Conservation (phyloP, 805 yeast species). For the Ogataea polymorpha region DNA sequence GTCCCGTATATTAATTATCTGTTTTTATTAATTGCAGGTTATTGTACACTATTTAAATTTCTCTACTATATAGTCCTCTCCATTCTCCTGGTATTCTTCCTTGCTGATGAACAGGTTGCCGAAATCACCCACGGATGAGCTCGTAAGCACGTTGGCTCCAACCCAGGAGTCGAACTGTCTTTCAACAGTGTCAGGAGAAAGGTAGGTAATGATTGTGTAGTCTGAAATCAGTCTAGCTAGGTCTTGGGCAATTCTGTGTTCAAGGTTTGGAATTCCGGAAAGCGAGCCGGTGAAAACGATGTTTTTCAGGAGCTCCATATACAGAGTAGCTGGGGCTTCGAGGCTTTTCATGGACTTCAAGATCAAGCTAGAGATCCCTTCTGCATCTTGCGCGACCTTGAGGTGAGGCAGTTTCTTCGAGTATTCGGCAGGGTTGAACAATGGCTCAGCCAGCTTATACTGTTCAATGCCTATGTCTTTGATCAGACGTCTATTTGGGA, state of each 20-base stretch:
- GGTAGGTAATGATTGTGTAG: constrained; percentile 39
- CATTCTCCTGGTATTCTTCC: constrained; percentile 64
- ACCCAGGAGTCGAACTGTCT: constrained; percentile 62
- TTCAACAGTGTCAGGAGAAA: constrained; percentile 44
- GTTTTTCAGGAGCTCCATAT: constrained; percentile 39
- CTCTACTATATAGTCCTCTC: constrained; percentile 44
- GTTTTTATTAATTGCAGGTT: background rate
- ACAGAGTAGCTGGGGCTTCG: constrained; percentile 41
- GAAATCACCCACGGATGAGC: constrained; percentile 47
- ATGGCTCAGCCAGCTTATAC: constrained; percentile 56
- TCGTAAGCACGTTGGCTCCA: constrained; percentile 68
- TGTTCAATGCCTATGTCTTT: constrained; percentile 50
- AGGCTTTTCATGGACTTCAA: constrained; percentile 43
- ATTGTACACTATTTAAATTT: constrained; percentile 37
- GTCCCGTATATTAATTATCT: too few species aligned
- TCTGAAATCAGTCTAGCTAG: constrained; percentile 53
- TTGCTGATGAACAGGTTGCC: constrained; percentile 61
- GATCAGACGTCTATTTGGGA: constrained; percentile 52
- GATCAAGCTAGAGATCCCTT: constrained; percentile 46
- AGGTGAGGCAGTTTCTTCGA: constrained; percentile 37
- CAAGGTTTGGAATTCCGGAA: constrained; percentile 52
- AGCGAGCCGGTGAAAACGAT: constrained; percentile 63
- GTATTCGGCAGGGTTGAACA: constrained; percentile 62
- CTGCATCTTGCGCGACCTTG: constrained; percentile 48
- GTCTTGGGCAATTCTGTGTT: constrained; percentile 54